Percentiles rank a stretch among this genome's conserved stretches.
Evolutionary conservation across 1,284 basidiomycete species (phyloP).

Genomic region (Irpex sp.): DNA sequence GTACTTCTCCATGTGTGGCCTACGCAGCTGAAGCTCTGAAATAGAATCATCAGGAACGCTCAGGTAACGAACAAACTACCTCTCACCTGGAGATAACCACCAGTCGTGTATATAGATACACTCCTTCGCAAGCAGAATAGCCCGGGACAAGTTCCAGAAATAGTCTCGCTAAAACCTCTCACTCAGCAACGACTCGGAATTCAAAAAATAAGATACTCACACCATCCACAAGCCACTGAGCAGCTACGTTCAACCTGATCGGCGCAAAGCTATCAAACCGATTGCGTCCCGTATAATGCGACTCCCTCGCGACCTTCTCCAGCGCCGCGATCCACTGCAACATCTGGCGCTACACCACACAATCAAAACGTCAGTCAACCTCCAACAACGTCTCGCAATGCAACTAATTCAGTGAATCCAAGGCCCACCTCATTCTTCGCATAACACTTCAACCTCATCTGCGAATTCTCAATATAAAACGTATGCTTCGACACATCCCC

Average conservation of each 20-base stretch:
- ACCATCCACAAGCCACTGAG: constrained; percentile 99
- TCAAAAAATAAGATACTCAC: constrained; percentile 38
- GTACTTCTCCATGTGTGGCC: constrained; percentile 83
- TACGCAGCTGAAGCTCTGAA: constrained; percentile 76
- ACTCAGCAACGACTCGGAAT: neutral
- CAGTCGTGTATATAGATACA: constrained; percentile 92
- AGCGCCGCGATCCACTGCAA: constrained; percentile 94
- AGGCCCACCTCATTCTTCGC: constrained; percentile 89
- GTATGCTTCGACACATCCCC: constrained; percentile 83
- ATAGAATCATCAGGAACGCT: constrained; percentile 15
- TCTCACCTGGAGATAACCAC: constrained; percentile 84
- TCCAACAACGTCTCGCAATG: neutral
- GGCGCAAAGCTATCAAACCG: constrained; percentile 95
- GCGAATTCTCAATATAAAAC: constrained; percentile 91
- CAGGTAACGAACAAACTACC: neutral
- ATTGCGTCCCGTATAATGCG: constrained; percentile 78
- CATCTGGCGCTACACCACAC: constrained; percentile 75
- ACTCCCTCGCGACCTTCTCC: constrained; percentile 75
- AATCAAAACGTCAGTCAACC: neutral
- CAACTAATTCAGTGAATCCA: too few relatives aligned
- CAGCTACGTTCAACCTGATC: constrained; percentile 87
- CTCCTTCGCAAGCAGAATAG: constrained; percentile 87
- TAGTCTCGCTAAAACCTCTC: constrained; percentile 72
- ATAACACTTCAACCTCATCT: constrained; percentile 82
- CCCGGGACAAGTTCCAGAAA: constrained; percentile 95